Conservation (phyloP, 331 rosid genomes). For the Arachis monticola region DNA sequence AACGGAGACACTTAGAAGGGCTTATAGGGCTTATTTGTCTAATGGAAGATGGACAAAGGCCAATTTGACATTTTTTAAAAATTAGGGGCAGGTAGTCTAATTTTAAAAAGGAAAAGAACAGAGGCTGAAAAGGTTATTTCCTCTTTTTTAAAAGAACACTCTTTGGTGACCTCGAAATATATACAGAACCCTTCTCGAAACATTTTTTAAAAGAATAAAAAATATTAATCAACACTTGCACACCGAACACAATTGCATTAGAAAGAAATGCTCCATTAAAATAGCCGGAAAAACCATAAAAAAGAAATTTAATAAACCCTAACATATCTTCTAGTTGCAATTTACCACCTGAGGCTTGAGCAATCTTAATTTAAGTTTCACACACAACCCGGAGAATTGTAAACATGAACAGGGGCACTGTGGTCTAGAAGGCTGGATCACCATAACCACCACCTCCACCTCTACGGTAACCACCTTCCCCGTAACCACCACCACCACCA, state of each 20-base stretch:
- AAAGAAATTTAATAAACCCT: neutral
- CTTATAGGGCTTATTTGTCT: too few relatives aligned
- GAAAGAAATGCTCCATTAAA: slow-evolving; percentile 10
- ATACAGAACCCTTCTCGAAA: neutral
- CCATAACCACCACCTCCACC: slow-evolving; percentile 29
- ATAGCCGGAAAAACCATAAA: neutral
- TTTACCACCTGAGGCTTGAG: slow-evolving; percentile 27
- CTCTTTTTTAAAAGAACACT: neutral
- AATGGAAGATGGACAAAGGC: too few relatives aligned
- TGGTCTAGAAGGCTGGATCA: slow-evolving; percentile 25
- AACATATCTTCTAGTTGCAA: neutral
- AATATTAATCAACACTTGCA: slow-evolving; percentile 2
- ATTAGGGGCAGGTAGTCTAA: too few relatives aligned
- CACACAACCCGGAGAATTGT: slow-evolving; percentile 4
- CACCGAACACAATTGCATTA: neutral
- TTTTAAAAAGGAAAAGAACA: too few relatives aligned
- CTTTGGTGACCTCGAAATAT: neutral
- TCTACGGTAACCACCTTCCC: slow-evolving; percentile 32
- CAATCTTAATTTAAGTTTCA: slow-evolving; percentile 4
- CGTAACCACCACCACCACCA: slow-evolving; percentile 28
- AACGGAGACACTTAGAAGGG: too few relatives aligned
- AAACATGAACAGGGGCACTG: neutral
- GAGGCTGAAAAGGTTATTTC: neutral
- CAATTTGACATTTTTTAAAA: too few relatives aligned
- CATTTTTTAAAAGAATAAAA: neutral